Base-by-base conservation (phyloP, 1,284 basidiomycete species). In the Cutaneotrichosporon dermatis region DNA sequence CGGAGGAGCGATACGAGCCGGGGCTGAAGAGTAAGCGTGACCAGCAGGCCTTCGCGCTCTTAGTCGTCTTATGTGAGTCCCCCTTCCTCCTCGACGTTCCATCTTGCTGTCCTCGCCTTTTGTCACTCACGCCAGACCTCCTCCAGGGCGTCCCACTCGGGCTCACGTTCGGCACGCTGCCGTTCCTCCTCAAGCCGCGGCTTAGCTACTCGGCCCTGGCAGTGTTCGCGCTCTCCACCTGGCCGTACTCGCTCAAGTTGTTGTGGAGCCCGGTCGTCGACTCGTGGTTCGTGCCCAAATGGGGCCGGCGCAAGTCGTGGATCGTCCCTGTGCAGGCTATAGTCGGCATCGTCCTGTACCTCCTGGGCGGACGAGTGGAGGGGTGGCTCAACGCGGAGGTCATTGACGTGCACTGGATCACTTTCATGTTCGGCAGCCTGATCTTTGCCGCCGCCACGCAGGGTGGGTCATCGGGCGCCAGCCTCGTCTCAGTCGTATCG, bases 251-350 rank as follows among this genome's bases (percentile, higher is more conserved):
- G 40, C 85, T 99, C 71, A 99, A 99, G 79, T 81, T 99, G 57
- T 79, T 99, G 64, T 99, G 96, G 95, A 95, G 92, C 33, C 96
- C 96, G 46, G 89, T 99, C 66, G 92, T 99, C 60, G 96, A 99
- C 75, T 90, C 93, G 4, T 82, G 89, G 65, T 99, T 90, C 76
- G 83, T 90, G 66, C 81, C 85, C 11, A 72, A 69, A 49, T 76
- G 76, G 71, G 96, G 96, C 15, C 85, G 96, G 56, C 83, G 96
- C 64, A 99, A 98, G 79, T 93, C 90, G 61, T 99, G 96, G 96
- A 97, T 99, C 71, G 88, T 99, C 62, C 96, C 96, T 48, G 95
- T 99, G 81, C 96, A 99, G 78, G 76, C 88, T 36, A 84, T 94
- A 64, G 90, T 98, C 49, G 96, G 93, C 34, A 81, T 85, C 51